Base-by-base conservation (phyloP, 1,284 basidiomycete genomes). In the Malassezia japonica region DNA sequence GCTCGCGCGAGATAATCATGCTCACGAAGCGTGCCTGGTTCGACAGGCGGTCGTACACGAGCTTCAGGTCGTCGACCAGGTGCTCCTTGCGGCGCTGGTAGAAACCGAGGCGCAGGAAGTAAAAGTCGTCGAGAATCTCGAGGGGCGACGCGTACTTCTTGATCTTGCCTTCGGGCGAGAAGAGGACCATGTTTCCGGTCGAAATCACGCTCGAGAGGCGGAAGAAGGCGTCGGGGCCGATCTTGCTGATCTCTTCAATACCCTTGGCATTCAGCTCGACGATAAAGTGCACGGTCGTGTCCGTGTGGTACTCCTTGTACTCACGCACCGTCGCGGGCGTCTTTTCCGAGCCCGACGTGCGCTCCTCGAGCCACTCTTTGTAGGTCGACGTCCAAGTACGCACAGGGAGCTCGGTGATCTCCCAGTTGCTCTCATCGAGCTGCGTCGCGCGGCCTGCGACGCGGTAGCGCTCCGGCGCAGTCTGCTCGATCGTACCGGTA, bases 161-260 rank as follows among this genome's bases (percentile, higher is more conserved):
- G 77, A 99, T 95, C 78, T 94, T 95, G 66, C 88, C 85, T 25
- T 92, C 84, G 59, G 87, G 81, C 74, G 96, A 91, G 74, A 99
- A 99, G 74, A 88, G 89, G 8, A 98, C 95, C 94, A 99, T 96
- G 77, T 99, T 99, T 71, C 80, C 81, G 8, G 89, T 95, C 70
- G 79, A 85, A 71, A 96, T 76, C 69, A 88, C 86, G 36, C 79
- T 76, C 4, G 83, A 82, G 46, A 95, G 76, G 76, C 92, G 95
- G 82, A 99, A 96, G 71, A 82, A 87, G 72, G 92, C 90, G 29
- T 85, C 75, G 34, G 94, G 75, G 2, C 92, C 92, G 70, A 95
- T 87, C 49, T 81, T 80, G 66, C 90, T 87, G 1, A 90, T 87
- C 70, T 87, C 87, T 62, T 85, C 81, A 61, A 94, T 79, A 48